phyloP scores from a whole-genome alignment of 495 filamentous ascomycete genomes.

The Talaromyces liani region DNA sequence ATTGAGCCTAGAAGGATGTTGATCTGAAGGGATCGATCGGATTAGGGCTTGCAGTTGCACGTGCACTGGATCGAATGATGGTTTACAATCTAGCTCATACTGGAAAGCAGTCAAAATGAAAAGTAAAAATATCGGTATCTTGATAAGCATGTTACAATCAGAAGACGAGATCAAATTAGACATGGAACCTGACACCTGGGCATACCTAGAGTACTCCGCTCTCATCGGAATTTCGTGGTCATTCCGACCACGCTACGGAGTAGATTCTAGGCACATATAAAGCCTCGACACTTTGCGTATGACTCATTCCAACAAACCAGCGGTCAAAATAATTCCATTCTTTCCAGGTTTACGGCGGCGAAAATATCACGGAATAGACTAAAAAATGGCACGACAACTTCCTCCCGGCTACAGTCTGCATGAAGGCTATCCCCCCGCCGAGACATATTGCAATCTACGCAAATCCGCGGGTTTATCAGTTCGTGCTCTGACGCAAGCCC shows the following conservation, averaged over 20 bases:
- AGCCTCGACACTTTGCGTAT: background rate
- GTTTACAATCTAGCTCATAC: background rate
- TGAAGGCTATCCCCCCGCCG: slow-evolving; percentile 25
- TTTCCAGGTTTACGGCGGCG: background rate
- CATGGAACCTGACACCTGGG: no score
- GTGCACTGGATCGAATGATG: background rate
- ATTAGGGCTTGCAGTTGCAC: slow-evolving; percentile 4
- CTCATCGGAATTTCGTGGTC: background rate
- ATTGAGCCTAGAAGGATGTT: background rate
- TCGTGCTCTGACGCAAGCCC: slow-evolving; percentile 28
- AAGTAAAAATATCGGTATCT: background rate
- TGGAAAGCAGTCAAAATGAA: no score
- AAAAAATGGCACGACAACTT: slow-evolving; percentile 13
- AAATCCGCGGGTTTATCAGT: slow-evolving; percentile 25
- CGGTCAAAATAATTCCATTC: background rate
- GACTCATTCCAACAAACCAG: background rate
- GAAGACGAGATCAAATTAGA: no score
- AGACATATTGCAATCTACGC: slow-evolving; percentile 33
- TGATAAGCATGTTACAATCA: background rate
- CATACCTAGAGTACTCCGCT: background rate
- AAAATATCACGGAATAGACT: background rate
- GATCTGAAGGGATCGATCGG: background rate
- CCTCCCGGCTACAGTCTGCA: slow-evolving; percentile 26
- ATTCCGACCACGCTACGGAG: background rate
- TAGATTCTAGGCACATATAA: background rate